These are phyloP conservation scores for Taphrina wiesneri DNA, from an alignment of 1,139 yeast genomes.

Conservation along the genomic window DNA sequence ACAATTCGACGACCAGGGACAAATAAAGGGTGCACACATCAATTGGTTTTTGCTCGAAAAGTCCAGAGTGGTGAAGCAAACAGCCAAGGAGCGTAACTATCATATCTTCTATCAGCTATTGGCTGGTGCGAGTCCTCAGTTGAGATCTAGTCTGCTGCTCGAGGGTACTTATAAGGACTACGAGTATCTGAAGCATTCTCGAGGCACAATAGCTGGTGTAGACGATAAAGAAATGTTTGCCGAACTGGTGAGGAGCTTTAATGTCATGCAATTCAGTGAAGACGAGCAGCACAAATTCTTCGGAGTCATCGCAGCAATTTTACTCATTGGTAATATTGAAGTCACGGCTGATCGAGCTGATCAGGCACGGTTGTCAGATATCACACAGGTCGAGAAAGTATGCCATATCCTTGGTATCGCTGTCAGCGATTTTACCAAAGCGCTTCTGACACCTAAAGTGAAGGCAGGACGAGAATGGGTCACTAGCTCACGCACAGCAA, in stretches of 20 bases:
- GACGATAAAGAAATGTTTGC: slow-evolving; percentile 72
- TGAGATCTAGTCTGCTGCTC: slow-evolving; percentile 55
- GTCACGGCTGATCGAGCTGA: slow-evolving; percentile 64
- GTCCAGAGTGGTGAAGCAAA: slow-evolving; percentile 86
- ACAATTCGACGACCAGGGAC: slow-evolving; percentile 65
- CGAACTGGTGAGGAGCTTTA: slow-evolving; percentile 63
- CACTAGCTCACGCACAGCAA: slow-evolving; percentile 72
- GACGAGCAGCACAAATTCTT: slow-evolving; percentile 62
- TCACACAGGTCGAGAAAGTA: slow-evolving; percentile 57
- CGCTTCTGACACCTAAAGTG: slow-evolving; percentile 76
- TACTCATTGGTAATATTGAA: slow-evolving; percentile 82
- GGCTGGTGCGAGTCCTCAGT: slow-evolving; percentile 60
- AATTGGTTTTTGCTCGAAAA: slow-evolving; percentile 94
- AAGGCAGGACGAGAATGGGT: slow-evolving; percentile 90
- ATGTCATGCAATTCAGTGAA: slow-evolving; percentile 67
- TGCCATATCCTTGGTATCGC: slow-evolving; percentile 67
- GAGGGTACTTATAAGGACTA: slow-evolving; percentile 52
- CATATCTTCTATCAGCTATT: slow-evolving; percentile 89
- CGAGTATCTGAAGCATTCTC: slow-evolving; percentile 61
- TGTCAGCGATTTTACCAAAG: slow-evolving; percentile 56
- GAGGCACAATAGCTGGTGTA: slow-evolving; percentile 62
- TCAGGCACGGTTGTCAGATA: slow-evolving; percentile 69
- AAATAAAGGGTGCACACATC: slow-evolving; percentile 82
- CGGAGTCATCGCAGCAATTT: slow-evolving; percentile 68
- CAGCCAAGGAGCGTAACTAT: slow-evolving; percentile 76